Percentiles rank a stretch among this genome's conserved stretches.
Evolutionary conservation across 371 early-diverging fungal genomes (phyloP).

Genomic region (Globomyces sp.): DNA sequence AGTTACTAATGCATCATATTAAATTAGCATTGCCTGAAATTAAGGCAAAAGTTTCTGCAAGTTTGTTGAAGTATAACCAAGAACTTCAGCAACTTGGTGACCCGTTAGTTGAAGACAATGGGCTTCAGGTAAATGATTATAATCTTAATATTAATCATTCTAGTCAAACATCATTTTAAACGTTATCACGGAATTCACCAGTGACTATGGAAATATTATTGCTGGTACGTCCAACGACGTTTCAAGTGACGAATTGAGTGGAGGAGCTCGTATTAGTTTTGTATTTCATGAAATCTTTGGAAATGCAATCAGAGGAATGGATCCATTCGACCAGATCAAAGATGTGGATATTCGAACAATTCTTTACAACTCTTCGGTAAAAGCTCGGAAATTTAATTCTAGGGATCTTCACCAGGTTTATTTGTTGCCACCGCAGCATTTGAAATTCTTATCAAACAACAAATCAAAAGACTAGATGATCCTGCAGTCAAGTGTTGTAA

Average conservation of each 20-base stretch:
- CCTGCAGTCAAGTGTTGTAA: slow-evolving; percentile 91
- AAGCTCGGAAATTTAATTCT: slow-evolving; percentile 15
- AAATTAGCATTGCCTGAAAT: slow-evolving; percentile 95
- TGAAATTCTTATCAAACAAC: slow-evolving; percentile 95
- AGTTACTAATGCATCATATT: slow-evolving; percentile 98
- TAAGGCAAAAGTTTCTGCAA: slow-evolving; percentile 88
- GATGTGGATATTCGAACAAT: slow-evolving; percentile 98
- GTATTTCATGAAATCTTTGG: slow-evolving; percentile 97
- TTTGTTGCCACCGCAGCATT: slow-evolving; percentile 98
- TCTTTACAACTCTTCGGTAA: slow-evolving; percentile 94
- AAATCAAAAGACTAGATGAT: slow-evolving; percentile 94
- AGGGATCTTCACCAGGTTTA: slow-evolving; percentile 93
- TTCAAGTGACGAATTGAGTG: slow-evolving; percentile 89
- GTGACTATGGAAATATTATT: slow-evolving; percentile 88
- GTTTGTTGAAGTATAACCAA: slow-evolving; percentile 75
- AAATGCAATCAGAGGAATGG: slow-evolving; percentile 88
- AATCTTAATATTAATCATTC: slow-evolving; percentile 20
- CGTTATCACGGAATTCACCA: slow-evolving; percentile 96
- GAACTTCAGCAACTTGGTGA: slow-evolving; percentile 91
- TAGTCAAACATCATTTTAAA: slow-evolving; percentile 84
- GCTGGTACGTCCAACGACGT: slow-evolving; percentile 93
- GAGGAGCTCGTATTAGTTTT: slow-evolving; percentile 98
- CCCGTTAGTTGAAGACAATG: slow-evolving; percentile 70
- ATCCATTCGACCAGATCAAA: slow-evolving; percentile 96
- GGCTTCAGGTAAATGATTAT: slow-evolving; percentile 31